Evolutionary conservation across 768 basidiomycete species (phyloP).

Genomic region (Daedaleopsis sinensis): DNA sequence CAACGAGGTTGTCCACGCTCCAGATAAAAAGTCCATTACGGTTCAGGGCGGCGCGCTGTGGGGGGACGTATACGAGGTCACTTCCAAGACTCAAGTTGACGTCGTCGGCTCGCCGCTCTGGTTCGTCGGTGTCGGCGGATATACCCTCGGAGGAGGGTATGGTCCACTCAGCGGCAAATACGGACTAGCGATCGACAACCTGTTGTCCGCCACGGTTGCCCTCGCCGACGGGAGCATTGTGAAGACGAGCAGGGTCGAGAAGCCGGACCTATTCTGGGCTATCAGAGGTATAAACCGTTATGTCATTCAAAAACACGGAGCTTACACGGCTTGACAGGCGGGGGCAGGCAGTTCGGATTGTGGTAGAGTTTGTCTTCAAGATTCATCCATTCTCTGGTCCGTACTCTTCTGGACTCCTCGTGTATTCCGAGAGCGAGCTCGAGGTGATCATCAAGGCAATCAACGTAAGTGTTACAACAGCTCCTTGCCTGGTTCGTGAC

Average conservation of each 20-base stretch:
- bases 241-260: constrained; percentile 22
- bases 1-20: constrained; percentile 30
- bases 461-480: constrained; percentile 1
- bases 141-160: constrained; percentile 29
- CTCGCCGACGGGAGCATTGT: constrained; percentile 27
- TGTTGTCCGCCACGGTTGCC: constrained; percentile 20
- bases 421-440: constrained; percentile 16
- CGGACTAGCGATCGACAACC: constrained; percentile 32
- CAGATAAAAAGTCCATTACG: constrained; percentile 28
- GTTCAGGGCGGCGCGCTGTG: constrained; percentile 38
- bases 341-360: constrained; percentile 21
- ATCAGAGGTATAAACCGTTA: constrained; percentile 23
- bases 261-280: constrained; percentile 36
- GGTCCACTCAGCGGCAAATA: constrained; percentile 27
- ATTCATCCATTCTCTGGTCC: constrained; percentile 23
- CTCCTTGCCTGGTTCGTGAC: background rate
- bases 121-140: constrained; percentile 28
- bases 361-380: constrained; percentile 32
- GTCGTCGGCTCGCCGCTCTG: constrained; percentile 25
- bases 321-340: too few species aligned
- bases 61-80: constrained; percentile 28
- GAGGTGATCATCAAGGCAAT: constrained; percentile 14
- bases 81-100: constrained; percentile 19
- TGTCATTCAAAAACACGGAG: too few species aligned
- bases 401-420: constrained; percentile 13